Evolutionary conservation across 1,284 basidiomycete species (phyloP).

Genomic region (Fomitopsis pinicola): DNA sequence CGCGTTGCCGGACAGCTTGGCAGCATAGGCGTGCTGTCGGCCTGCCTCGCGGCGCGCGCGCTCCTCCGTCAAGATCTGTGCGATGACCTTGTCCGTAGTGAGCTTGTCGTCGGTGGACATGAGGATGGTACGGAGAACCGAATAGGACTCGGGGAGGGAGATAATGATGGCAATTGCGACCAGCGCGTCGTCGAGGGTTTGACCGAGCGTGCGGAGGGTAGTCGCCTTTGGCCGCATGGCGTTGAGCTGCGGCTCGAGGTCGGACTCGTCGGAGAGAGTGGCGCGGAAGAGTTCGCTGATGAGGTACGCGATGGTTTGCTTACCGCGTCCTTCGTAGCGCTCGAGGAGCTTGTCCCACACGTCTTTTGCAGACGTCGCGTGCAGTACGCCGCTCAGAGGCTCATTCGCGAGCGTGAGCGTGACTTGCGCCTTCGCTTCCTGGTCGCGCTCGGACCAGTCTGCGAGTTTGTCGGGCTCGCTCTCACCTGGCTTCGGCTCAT

Average conservation of each 20-base stretch:
- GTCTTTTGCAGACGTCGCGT: slow-evolving; percentile 4
- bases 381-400: slow-evolving; percentile 15
- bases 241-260: slow-evolving; percentile 17
- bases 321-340: slow-evolving; percentile 15
- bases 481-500: not conserved
- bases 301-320: slow-evolving; percentile 15
- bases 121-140: slow-evolving; percentile 16
- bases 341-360: slow-evolving; percentile 11
- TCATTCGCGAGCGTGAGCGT: slow-evolving; percentile 17
- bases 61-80: slow-evolving; percentile 12
- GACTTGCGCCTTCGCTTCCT: slow-evolving; percentile 15
- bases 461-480: not conserved
- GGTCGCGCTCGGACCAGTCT: slow-evolving; percentile 3
- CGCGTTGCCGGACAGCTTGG: too few species aligned
- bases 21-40: not conserved
- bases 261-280: slow-evolving; percentile 13
- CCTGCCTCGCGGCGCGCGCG: slow-evolving; percentile 1
- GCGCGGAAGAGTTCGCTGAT: slow-evolving; percentile 16
- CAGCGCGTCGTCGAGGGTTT: too few species aligned
- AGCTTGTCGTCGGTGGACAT: slow-evolving; percentile 9
- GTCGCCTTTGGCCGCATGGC: slow-evolving; percentile 10
- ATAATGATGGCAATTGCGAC: slow-evolving; percentile 6
- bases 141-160: slow-evolving; percentile 18
- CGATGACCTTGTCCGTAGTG: slow-evolving; percentile 8
- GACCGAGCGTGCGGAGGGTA: not conserved